Conservation (phyloP, 768 basidiomycete genomes). For the Pisolithus albus region DNA sequence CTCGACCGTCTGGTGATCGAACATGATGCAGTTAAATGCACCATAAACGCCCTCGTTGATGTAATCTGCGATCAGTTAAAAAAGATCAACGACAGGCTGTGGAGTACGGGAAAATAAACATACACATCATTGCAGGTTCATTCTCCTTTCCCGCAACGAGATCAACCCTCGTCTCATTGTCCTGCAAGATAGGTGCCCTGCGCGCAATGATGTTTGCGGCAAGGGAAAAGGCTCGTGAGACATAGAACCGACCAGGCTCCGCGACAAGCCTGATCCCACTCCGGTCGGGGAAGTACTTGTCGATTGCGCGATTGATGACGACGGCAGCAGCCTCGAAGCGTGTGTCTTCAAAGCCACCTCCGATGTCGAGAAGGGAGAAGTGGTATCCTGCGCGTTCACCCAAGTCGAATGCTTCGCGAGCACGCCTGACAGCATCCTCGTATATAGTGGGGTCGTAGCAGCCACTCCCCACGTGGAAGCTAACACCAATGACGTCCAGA, state of each 20-base stretch:
- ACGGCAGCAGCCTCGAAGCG: conserved; percentile 76
- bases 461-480: conserved; percentile 97
- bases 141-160: conserved; percentile 22
- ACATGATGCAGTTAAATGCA: conserved; percentile 93
- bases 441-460: conserved; percentile 91
- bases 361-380: conserved; percentile 85
- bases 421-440: conserved; percentile 80
- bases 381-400: conserved; percentile 71
- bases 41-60: conserved; percentile 99
- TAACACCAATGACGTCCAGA: conserved; percentile 87
- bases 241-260: conserved; percentile 93
- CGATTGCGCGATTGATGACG: conserved; percentile 64
- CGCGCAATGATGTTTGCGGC: conserved; percentile 92
- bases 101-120: conserved; percentile 32
- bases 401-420: conserved; percentile 82
- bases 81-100: conserved; percentile 2
- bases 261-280: conserved; percentile 74
- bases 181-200: conserved; percentile 48
- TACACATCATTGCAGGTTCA: conserved; percentile 79
- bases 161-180: conserved; percentile 16
- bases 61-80: conserved; percentile 60
- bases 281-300: conserved; percentile 71
- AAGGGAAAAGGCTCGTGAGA: conserved; percentile 85
- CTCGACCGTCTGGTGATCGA: conserved; percentile 91
- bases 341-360: conserved; percentile 91